These are phyloP conservation scores for Globisporangium yorkense DNA, from an alignment of 352 stramenopile genomes.

Conservation along the genomic window DNA sequence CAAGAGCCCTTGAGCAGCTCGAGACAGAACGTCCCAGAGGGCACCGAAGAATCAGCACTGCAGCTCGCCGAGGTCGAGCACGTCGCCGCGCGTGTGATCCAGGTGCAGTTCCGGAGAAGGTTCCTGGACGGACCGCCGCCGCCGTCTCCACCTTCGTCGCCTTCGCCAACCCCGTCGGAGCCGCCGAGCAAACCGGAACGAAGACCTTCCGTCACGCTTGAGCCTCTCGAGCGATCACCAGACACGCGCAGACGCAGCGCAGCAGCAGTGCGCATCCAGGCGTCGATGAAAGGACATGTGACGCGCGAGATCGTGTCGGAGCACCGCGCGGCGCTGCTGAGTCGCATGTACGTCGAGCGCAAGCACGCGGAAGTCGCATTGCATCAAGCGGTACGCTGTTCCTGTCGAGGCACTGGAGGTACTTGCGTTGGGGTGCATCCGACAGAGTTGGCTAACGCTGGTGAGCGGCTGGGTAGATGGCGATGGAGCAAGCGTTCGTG, in stretches of 20 bases:
- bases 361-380: slow-evolving; percentile 44
- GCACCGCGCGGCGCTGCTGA: slow-evolving; percentile 34
- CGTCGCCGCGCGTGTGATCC: slow-evolving; percentile 35
- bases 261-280: slow-evolving; percentile 37
- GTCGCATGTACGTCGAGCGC: slow-evolving; percentile 52
- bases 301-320: slow-evolving; percentile 19
- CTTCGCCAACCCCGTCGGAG: not conserved
- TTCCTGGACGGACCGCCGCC: not conserved
- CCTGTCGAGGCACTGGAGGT: not conserved
- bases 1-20: slow-evolving; percentile 8
- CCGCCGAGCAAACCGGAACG: not conserved
- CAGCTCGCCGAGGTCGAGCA: slow-evolving; percentile 26
- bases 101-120: slow-evolving; percentile 25
- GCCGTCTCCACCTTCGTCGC: not conserved
- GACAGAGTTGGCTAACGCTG: not conserved
- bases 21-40: slow-evolving; percentile 10
- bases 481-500: slow-evolving; percentile 35
- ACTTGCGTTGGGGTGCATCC: not conserved
- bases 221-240: not conserved
- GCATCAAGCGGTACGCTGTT: slow-evolving; percentile 31
- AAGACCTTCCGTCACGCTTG: not conserved
- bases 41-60: slow-evolving; percentile 19
- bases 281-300: slow-evolving; percentile 19
- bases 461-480: slow-evolving; percentile 16
- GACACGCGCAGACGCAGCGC: slow-evolving; percentile 3